These are phyloP conservation scores for Cucumis hystrix DNA, from an alignment of 306 rosid genomes.

Conservation along the genomic window DNA sequence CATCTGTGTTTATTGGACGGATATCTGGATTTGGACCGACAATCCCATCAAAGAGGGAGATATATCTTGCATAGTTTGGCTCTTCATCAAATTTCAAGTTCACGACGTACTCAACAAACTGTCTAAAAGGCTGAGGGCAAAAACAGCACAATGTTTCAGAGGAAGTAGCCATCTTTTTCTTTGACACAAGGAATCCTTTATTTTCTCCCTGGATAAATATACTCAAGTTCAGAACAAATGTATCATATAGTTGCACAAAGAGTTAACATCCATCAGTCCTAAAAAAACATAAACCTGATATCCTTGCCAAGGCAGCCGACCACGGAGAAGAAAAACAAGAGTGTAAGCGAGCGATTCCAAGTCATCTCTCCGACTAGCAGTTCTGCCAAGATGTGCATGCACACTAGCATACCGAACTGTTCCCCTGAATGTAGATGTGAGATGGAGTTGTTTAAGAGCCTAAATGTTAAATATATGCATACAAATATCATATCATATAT, in stretches of 20 bases:
- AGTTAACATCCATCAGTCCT: not conserved
- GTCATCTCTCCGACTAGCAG: constrained; percentile 85
- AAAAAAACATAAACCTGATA: constrained; percentile 44
- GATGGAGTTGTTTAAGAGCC: not conserved
- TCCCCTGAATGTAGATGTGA: constrained; percentile 30
- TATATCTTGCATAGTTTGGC: constrained; percentile 74
- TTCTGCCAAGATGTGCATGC: constrained; percentile 91
- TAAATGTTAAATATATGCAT: not conserved
- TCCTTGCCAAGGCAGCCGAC: constrained; percentile 90
- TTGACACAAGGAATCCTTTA: constrained; percentile 78
- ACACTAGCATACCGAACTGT: constrained; percentile 86
- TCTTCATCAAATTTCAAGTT: constrained; percentile 81
- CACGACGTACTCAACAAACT: constrained; percentile 66
- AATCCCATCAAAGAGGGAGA: constrained; percentile 72
- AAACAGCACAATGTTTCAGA: constrained; percentile 55
- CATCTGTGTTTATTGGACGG: constrained; percentile 77
- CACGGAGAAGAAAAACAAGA: constrained; percentile 74
- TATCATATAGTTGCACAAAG: not conserved
- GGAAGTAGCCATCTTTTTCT: constrained; percentile 78
- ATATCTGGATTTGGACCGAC: constrained; percentile 77
- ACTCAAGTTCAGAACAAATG: not conserved
- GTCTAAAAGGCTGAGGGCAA: constrained; percentile 77
- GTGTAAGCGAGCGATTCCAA: constrained; percentile 92
- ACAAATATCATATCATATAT: not conserved
- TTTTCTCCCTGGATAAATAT: constrained; percentile 55